Conservation (phyloP, 2,329 filamentous ascomycete genomes). For the Xylaria sp. region DNA sequence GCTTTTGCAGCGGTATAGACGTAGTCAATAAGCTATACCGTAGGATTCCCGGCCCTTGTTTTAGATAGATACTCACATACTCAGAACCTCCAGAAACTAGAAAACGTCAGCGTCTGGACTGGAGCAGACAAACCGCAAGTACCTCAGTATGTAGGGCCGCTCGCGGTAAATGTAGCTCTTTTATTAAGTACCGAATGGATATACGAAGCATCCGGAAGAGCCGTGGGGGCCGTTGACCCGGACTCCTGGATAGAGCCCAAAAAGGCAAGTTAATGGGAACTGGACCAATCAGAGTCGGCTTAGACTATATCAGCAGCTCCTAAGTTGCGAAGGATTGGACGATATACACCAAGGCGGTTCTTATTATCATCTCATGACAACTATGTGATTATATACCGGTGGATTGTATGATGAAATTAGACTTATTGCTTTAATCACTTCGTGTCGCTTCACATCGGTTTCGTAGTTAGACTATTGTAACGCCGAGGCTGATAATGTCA, state of each 20-base stretch:
- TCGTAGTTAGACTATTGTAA: neutral
- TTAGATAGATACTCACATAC: neutral
- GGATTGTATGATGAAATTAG: too few relatives aligned
- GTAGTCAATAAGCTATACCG: neutral
- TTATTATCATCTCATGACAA: too few relatives aligned
- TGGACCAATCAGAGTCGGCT: slow-evolving; percentile 24
- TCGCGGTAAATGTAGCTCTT: neutral
- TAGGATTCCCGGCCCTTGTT: neutral
- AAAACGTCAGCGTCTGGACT: neutral
- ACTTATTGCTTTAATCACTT: neutral
- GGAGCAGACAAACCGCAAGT: neutral
- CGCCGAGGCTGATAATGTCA: neutral
- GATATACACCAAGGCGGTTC: too few relatives aligned
- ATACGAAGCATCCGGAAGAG: neutral
- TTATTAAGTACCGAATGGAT: neutral
- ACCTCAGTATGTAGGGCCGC: neutral
- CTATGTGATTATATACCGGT: too few relatives aligned
- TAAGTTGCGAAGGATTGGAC: too few relatives aligned
- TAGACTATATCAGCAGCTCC: neutral
- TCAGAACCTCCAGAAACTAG: neutral
- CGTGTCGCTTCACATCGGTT: neutral
- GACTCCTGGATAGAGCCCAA: slow-evolving; percentile 16
- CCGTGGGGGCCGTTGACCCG: slow-evolving; percentile 7
- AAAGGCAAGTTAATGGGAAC: slow-evolving; percentile 27
- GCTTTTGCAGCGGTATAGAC: neutral